These are phyloP conservation scores for Thelephora terrestris DNA, from an alignment of 1,284 basidiomycete genomes.

Conservation along the genomic window DNA sequence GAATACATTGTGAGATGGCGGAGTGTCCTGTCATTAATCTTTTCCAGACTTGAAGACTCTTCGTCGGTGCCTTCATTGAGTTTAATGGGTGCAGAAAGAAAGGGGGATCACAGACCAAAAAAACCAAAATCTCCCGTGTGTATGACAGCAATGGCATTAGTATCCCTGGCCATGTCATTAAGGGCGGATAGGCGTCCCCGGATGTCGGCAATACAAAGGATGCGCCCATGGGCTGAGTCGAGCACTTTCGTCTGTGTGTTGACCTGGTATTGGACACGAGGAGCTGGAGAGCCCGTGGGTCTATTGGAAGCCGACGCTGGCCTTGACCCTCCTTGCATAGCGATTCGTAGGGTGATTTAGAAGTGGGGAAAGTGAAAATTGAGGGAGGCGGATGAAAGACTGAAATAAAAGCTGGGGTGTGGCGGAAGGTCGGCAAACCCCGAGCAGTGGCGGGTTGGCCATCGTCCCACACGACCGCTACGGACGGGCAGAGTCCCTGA, in stretches of 20 bases:
- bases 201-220: slow-evolving; percentile 95
- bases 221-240: slow-evolving; percentile 71
- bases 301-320: slow-evolving; percentile 50
- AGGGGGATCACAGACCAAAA: slow-evolving; percentile 51
- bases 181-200: slow-evolving; percentile 80
- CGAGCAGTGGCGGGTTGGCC: neutral
- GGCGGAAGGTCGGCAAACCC: slow-evolving; percentile 1
- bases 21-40: slow-evolving; percentile 91
- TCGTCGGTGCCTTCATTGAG: slow-evolving; percentile 2
- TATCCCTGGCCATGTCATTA: slow-evolving; percentile 85
- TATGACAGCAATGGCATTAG: slow-evolving; percentile 87
- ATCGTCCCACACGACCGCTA: neutral
- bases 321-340: slow-evolving; percentile 34
- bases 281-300: slow-evolving; percentile 43
- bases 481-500: neutral
- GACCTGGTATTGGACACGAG: slow-evolving; percentile 38
- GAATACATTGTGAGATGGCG: slow-evolving; percentile 97
- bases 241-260: slow-evolving; percentile 73
- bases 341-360: slow-evolving; percentile 9
- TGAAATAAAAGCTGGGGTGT: neutral
- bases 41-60: slow-evolving; percentile 75
- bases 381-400: slow-evolving; percentile 5
- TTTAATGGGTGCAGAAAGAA: slow-evolving; percentile 5
- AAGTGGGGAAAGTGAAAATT: slow-evolving; percentile 3
- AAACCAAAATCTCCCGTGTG: slow-evolving; percentile 99